phyloP scores from a whole-genome alignment of 768 basidiomycete genomes.

The Kwoniella mangroviensis region DNA sequence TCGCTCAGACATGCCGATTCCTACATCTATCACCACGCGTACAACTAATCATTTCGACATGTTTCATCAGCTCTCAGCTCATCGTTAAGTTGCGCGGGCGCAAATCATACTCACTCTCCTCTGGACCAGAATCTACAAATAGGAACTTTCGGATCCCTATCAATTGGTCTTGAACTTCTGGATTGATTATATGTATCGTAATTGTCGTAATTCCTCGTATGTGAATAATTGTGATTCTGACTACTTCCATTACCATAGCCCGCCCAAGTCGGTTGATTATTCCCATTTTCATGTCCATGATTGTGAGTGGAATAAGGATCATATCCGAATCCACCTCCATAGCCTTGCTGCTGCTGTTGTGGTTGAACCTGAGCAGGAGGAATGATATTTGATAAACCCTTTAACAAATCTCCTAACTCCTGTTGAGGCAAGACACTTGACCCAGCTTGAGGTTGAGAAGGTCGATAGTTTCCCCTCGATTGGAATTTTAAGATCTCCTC shows the following conservation, averaged over 20 bases:
- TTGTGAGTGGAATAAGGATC: too few relatives aligned
- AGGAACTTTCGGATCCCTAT: conserved; percentile 8
- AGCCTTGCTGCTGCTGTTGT: not conserved
- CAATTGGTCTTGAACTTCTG: conserved; percentile 3
- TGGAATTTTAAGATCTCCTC: conserved; percentile 11
- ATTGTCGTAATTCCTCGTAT: conserved; percentile 12
- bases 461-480: not conserved
- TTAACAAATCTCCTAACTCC: conserved; percentile 7
- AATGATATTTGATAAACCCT: conserved; percentile 5
- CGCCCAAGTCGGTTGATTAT: not conserved
- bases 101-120: conserved; percentile 28
- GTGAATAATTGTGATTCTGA: too few relatives aligned
- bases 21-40: conserved; percentile 16
- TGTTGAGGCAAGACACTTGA: not conserved
- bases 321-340: not conserved
- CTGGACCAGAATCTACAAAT: conserved; percentile 25
- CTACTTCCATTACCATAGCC: conserved; percentile 7
- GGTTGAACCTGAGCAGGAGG: not conserved
- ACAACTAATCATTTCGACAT: not conserved
- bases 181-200: not conserved
- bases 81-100: too few relatives aligned
- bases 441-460: not conserved
- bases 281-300: not conserved
- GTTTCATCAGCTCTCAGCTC: not conserved
- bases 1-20: conserved; percentile 17